Base-by-base conservation (phyloP, 2,329 filamentous ascomycete species). In the Anisogramma anomala region DNA sequence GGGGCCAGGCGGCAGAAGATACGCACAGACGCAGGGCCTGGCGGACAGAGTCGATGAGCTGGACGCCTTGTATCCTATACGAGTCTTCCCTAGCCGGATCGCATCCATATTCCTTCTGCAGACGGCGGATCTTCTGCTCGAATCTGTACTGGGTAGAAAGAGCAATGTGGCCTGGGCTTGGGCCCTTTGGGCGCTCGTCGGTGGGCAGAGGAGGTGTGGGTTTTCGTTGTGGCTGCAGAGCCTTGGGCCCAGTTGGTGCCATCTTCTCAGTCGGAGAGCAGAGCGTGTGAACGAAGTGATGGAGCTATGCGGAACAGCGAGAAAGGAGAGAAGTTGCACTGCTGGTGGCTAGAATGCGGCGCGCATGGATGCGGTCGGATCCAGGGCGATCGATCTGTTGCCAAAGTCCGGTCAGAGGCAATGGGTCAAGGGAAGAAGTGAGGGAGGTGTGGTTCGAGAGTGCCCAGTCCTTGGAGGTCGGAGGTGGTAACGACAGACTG, bases 31-130 rank as follows among this genome's bases (percentile, higher is more conserved):
- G 81, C 37, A 98, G 68, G 17, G 76, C 74, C 52, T 80, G 77
- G 35, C 89, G 75, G 31, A 94, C 82, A 47, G 79, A 83, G 55
- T 95, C 85, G 48, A 98, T 89, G 70, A 89, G 82, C 45, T 85
- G 76, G 8, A 95, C 81, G 14, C 89, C 91, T 54, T 91, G 85
- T 33, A 96, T 64, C 39, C 89, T 79, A 49, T 85, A 77, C 47
- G 66, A 77, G 54, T 89, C 84, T 58, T 96, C 88, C 43, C 83
- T 79, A 27, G 82, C 77, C 38, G 84, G 78, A 54, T 84, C 82
- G 53, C 81, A 77, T 28, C 78, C 77, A 47, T 80, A 77, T 15
- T 75, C 73, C 33, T 72, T 69, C 43, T 94, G 72, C 58, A 79
- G 79, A 54, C 77, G 74, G 47, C 86, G 79, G 42, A 96, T 74